Base-by-base conservation (phyloP, 208 protist species). In the Herpetomonas tarakana region DNA sequence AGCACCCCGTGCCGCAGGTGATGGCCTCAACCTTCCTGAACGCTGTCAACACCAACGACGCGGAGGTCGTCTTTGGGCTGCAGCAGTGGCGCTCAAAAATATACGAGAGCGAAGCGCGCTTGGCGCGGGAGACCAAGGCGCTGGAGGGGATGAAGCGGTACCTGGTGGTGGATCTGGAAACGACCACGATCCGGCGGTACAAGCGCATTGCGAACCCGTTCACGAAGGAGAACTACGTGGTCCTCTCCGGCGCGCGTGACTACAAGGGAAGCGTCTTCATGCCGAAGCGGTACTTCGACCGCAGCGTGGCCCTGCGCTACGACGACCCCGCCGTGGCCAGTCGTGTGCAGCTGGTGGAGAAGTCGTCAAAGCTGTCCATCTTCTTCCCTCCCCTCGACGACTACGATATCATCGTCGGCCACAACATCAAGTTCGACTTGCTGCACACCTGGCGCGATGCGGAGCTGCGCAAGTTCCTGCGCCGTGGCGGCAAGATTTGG, bases 341-440 rank as follows among this genome's bases (percentile, higher is more conserved):
- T 29, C 62, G 62, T 7, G 85, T 72, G 53, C 57, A 86, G 28
- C 62, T 92, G 3, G 90, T 96, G 29, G 82, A 91, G 60, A 68
- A 76, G 53, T 88, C 83, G n/a, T 91, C 83, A 26, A 74, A 75
- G 57, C 58, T 82, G 52, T 96, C 90, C 9, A 71, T 96, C 30
- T 93, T 93, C 62, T 70, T 96, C 29, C 91, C 91, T 12, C 84
- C 84, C 9, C 78, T 96, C 21, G 83, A 93, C 73, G 79, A 91
- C 38, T 96, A 96, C 71, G 85, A 92, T 49, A 88, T 97, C 12
- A 74, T 97, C 41, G 92, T 97, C 11, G 92, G 92, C 21, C 92
- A 97, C 72, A 97, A 97, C 75, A 80, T 97, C 65, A 97, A 97
- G 70, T 97, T 97, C 59, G 92, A 97, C 50, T 58, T 97, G 62